Evolutionary conservation across 805 yeast species (phyloP).

Genomic region (Kuraishia borneana): DNA sequence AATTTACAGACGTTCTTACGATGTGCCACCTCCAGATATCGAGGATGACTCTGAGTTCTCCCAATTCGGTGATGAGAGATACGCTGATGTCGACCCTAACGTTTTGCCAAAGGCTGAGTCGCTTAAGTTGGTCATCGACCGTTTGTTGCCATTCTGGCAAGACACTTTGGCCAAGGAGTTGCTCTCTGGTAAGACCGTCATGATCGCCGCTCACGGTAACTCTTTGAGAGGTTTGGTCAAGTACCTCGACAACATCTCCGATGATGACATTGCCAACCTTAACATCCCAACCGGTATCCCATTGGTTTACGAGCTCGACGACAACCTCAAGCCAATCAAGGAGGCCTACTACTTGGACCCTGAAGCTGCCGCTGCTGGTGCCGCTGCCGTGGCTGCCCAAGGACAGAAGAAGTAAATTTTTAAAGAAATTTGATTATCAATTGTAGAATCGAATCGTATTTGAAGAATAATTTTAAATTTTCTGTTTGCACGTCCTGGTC

Average conservation of each 20-base stretch:
- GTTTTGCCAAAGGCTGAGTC: conserved; percentile 93
- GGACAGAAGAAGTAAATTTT: conserved; percentile 59
- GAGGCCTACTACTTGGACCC: conserved; percentile 96
- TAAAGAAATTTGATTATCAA: no score
- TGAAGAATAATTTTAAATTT: no score
- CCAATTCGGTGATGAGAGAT: conserved; percentile 79
- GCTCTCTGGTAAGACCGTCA: conserved; percentile 78
- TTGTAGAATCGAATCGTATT: no score
- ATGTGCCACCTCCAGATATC: conserved; percentile 90
- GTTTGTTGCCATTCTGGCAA: conserved; percentile 95
- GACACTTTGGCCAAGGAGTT: conserved; percentile 81
- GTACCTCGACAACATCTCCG: conserved; percentile 89
- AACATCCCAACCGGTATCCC: conserved; percentile 99
- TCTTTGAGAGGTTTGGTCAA: conserved; percentile 93
- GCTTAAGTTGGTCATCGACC: conserved; percentile 86
- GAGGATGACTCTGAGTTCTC: conserved; percentile 71
- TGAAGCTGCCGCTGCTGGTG: conserved; percentile 99
- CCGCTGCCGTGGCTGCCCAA: conserved; percentile 98
- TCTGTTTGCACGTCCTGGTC: no score
- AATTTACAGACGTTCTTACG: conserved; percentile 96
- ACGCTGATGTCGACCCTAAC: conserved; percentile 71
- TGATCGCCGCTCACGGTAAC: conserved; percentile 97
- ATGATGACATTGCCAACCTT: conserved; percentile 83
- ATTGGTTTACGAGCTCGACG: conserved; percentile 91
- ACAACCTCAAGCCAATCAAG: conserved; percentile 77